These are phyloP conservation scores for Thielaviopsis cerberus DNA, from an alignment of 2,329 filamentous ascomycete genomes.

Conservation along the genomic window DNA sequence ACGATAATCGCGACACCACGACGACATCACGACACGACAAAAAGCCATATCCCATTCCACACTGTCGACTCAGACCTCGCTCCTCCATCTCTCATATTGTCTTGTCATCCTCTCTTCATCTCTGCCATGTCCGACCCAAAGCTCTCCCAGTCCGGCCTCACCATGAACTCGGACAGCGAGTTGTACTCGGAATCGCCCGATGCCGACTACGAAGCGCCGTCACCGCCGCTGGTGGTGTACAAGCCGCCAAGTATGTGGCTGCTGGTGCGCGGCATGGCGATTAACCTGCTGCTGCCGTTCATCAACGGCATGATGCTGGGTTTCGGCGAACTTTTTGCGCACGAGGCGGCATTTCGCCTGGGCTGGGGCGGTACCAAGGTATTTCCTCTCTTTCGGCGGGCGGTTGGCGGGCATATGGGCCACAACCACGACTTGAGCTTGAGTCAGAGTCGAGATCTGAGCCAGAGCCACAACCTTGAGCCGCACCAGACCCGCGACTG, in stretches of 20 bases:
- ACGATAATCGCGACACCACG: background rate
- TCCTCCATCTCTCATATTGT: background rate
- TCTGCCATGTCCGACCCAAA: constrained; percentile 6
- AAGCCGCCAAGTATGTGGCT: constrained; percentile 75
- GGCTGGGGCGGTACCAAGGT: constrained; percentile 94
- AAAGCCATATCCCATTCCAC: background rate
- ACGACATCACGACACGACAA: background rate
- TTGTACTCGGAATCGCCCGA: constrained; percentile 54
- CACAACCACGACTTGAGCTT: background rate
- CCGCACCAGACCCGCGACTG: background rate
- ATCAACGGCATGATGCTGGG: constrained; percentile 97
- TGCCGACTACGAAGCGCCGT: constrained; percentile 42
- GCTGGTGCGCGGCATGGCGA: constrained; percentile 69
- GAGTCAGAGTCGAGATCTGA: background rate
- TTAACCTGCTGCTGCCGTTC: constrained; percentile 89
- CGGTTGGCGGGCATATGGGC: background rate
- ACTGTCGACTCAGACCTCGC: background rate
- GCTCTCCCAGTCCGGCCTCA: constrained; percentile 53
- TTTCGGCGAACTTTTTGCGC: constrained; percentile 89
- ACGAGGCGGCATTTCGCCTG: constrained; percentile 81
- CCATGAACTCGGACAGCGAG: constrained; percentile 67
- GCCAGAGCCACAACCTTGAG: background rate
- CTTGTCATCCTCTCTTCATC: background rate
- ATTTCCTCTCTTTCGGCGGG: constrained; percentile 15
- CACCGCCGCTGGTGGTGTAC: constrained; percentile 62